phyloP scores from a whole-genome alignment of 345 rosid genomes.

The Citrus unshiu region DNA sequence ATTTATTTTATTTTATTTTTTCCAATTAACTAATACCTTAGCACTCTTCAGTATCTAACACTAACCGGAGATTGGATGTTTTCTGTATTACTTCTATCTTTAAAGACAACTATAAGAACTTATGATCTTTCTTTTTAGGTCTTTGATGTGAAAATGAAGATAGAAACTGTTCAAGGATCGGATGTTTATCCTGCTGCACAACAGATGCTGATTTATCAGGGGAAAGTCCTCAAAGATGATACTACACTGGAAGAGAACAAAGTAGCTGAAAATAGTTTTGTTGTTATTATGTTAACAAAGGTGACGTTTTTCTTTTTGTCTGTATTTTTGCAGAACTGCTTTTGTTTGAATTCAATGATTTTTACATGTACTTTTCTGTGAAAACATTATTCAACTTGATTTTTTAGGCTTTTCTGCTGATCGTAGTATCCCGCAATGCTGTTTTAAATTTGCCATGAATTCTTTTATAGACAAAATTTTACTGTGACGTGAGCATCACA shows the following conservation, averaged over 20 bases:
- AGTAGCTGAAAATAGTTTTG: conserved; percentile 70
- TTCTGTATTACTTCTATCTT: not conserved
- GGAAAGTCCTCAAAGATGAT: conserved; percentile 75
- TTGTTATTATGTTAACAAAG: conserved; percentile 82
- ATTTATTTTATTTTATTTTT: no score
- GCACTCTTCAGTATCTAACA: not conserved
- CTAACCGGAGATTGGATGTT: not conserved
- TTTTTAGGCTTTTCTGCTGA: not conserved
- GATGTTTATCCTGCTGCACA: conserved; percentile 66
- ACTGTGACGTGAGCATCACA: not conserved
- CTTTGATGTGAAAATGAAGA: conserved; percentile 69
- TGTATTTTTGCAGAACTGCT: not conserved
- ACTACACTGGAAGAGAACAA: conserved; percentile 72
- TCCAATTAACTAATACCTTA: not conserved
- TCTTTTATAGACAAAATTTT: not conserved
- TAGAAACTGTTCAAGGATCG: conserved; percentile 65
- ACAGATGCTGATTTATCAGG: conserved; percentile 83
- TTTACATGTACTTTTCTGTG: not conserved
- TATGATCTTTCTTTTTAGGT: conserved; percentile 37
- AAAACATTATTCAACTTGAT: not conserved
- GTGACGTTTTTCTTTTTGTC: conserved; percentile 24
- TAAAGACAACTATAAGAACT: not conserved
- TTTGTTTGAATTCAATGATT: not conserved
- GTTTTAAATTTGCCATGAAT: not conserved
- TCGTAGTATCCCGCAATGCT: not conserved